Percentiles rank a stretch among this genome's conserved stretches.
Conservation (phyloP, 75 land plant species). For the Cunninghamia lanceolata region DNA sequence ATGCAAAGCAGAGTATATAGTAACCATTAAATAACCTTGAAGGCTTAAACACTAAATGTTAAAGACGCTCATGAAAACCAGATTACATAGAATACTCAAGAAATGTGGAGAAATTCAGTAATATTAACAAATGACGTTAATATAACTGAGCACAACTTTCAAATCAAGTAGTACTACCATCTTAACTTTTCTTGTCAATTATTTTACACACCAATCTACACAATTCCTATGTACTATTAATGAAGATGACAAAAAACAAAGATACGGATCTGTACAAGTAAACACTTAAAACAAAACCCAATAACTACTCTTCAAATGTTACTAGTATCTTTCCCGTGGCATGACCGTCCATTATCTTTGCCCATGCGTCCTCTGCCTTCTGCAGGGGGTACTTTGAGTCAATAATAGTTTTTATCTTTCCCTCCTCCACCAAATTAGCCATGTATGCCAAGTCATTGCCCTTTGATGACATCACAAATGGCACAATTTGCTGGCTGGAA, state of each 20-base stretch:
- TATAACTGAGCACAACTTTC: neutral
- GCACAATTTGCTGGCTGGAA: conserved; percentile 52
- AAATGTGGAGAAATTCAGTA: neutral
- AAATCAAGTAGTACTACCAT: neutral
- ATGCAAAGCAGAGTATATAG: neutral
- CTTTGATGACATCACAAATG: conserved; percentile 35
- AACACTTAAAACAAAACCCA: neutral
- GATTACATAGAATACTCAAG: neutral
- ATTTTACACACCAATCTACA: neutral
- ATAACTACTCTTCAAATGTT: neutral
- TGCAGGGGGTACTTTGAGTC: conserved; percentile 44
- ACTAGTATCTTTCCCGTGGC: conserved; percentile 66
- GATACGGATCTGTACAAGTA: neutral
- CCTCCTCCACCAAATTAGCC: conserved; percentile 37
- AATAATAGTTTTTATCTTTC: conserved; percentile 47
- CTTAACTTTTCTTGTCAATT: neutral
- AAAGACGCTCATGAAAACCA: neutral
- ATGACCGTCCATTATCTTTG: conserved; percentile 55
- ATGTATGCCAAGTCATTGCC: conserved; percentile 32
- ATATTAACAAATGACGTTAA: neutral
- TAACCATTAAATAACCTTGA: neutral
- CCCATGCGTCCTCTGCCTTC: conserved; percentile 64
- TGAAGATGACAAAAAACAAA: neutral
- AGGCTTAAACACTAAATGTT: neutral
- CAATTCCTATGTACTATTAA: neutral